Evolutionary conservation across 257 asterid genomes (phyloP).

Genomic region (Knoxia roxburghii): DNA sequence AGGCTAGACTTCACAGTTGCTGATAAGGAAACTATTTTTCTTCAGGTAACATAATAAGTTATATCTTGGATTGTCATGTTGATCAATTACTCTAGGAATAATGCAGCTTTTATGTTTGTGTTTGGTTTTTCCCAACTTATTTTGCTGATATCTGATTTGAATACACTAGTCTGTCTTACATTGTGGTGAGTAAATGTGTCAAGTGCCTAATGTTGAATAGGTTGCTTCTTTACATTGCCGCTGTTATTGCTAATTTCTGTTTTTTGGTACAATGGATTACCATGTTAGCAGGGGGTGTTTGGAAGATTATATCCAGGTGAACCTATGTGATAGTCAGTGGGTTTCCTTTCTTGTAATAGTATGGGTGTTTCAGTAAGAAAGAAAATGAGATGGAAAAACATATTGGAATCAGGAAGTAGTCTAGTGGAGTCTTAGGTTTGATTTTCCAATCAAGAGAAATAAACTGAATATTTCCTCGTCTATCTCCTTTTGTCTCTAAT

Average conservation of each 20-base stretch:
- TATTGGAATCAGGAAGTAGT: neutral
- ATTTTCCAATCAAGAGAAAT: neutral
- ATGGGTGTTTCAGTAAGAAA: too few relatives aligned
- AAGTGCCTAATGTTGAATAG: neutral
- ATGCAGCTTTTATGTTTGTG: neutral
- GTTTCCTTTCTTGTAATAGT: too few relatives aligned
- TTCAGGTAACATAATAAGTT: constrained; percentile 49
- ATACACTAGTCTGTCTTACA: neutral
- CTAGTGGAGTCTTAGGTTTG: neutral
- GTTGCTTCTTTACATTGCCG: neutral
- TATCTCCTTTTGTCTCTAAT: neutral
- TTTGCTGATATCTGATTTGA: neutral
- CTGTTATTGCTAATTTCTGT: neutral
- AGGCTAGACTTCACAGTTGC: constrained; percentile 80
- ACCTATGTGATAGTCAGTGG: too few relatives aligned
- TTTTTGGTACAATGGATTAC: neutral
- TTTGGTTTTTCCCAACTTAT: neutral
- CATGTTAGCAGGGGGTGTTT: neutral
- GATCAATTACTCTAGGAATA: neutral
- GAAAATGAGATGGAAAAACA: neutral
- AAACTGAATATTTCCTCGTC: neutral
- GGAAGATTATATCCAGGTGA: too few relatives aligned
- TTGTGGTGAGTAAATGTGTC: neutral
- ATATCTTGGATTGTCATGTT: neutral
- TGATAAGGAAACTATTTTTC: constrained; percentile 71